Conservation (phyloP, 441 rosid species). For the Euphorbia corollata region DNA sequence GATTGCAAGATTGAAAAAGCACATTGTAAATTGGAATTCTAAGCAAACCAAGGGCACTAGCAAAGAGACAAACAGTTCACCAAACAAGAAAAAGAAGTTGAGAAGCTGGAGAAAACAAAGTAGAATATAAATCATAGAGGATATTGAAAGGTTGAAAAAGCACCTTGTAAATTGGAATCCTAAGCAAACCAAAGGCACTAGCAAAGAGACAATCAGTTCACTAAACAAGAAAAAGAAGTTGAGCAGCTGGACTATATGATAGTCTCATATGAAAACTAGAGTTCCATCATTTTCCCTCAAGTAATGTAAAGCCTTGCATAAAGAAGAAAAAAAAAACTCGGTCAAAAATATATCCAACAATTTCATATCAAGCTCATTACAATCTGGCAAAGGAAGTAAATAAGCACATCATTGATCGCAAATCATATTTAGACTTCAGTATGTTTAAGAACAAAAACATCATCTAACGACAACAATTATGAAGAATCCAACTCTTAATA, state of each 20-base stretch:
- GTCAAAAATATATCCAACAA: background rate
- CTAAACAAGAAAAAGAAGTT: conserved; percentile 52
- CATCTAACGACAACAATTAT: background rate
- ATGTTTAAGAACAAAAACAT: background rate
- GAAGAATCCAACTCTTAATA: background rate
- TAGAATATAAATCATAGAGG: background rate
- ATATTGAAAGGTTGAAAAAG: conserved; percentile 1
- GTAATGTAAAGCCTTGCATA: conserved; percentile 56
- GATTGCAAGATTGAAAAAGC: conserved; percentile 5
- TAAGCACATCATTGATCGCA: background rate
- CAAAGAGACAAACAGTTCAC: conserved; percentile 68
- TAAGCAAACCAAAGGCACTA: conserved; percentile 61
- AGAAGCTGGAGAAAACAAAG: background rate
- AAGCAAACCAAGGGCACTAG: conserved; percentile 65
- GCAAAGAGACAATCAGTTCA: conserved; percentile 73
- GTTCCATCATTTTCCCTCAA: conserved; percentile 62
- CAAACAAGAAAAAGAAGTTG: conserved; percentile 54
- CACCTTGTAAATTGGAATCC: conserved; percentile 60
- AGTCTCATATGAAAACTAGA: conserved; percentile 62
- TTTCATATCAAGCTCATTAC: too few relatives aligned
- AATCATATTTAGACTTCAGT: background rate
- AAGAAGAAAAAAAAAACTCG: conserved; percentile 5
- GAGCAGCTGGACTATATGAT: conserved; percentile 69
- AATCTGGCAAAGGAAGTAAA: too few relatives aligned
- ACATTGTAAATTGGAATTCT: conserved; percentile 61